Evolutionary conservation across 140 eudicot species (phyloP).

Genomic region (Ambrosia hybrid): DNA sequence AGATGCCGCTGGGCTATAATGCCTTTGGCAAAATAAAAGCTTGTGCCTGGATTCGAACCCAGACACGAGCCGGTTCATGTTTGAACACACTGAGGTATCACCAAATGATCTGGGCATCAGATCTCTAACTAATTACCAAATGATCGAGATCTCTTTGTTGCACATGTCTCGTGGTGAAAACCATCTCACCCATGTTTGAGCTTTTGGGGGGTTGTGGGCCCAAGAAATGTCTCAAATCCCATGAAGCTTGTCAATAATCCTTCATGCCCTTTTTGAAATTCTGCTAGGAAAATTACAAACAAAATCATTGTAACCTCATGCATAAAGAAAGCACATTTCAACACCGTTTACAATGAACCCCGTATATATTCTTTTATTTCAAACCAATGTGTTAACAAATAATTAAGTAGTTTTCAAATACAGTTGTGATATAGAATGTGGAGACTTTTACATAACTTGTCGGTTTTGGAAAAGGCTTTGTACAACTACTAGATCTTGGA

Average conservation of each 20-base stretch:
- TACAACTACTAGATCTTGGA: too few relatives aligned
- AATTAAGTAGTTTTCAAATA: not conserved
- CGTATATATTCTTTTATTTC: not conserved
- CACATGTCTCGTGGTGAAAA: slow-evolving; percentile 32
- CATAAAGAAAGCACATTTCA: slow-evolving; percentile 25
- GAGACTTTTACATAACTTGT: too few relatives aligned
- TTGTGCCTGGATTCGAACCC: too few relatives aligned
- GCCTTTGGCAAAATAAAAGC: too few relatives aligned
- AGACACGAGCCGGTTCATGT: too few relatives aligned
- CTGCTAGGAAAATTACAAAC: slow-evolving; percentile 42
- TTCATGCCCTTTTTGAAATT: slow-evolving; percentile 51
- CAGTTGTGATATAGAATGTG: too few relatives aligned
- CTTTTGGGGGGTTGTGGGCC: slow-evolving; percentile 45
- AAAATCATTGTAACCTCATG: slow-evolving; percentile 31
- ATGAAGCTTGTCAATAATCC: slow-evolving; percentile 28
- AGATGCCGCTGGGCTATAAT: too few relatives aligned
- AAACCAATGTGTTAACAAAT: not conserved
- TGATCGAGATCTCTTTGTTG: slow-evolving; percentile 14
- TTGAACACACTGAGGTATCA: too few relatives aligned
- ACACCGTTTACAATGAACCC: slow-evolving; percentile 1
- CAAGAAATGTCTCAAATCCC: slow-evolving; percentile 32
- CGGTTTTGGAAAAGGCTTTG: too few relatives aligned
- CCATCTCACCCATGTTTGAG: slow-evolving; percentile 29
- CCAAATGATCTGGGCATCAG: too few relatives aligned
- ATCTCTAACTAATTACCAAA: not conserved